Evolutionary conservation across 2,329 filamentous ascomycete genomes (phyloP), one percentile per base, ranked within the genome.

Genomic region (Pseudonectria buxi): DNA sequence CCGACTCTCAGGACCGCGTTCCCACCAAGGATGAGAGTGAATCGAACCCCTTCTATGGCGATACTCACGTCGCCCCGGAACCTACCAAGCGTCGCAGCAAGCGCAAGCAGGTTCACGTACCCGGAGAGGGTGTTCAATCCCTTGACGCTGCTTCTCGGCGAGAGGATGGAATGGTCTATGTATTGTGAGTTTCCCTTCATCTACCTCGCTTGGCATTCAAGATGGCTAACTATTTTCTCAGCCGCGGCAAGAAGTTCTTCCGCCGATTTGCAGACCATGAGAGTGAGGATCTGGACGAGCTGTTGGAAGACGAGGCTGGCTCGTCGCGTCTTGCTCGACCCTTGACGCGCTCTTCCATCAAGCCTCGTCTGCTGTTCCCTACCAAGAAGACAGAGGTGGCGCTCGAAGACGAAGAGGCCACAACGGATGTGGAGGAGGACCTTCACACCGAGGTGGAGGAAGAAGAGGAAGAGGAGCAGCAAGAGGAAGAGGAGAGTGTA

Each of bases 191-290:
- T 46, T 29, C 16, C 6, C 7, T 35, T 22, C 14, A 6, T 3
- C 24, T 37, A 13, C 24, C 24, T 26, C 25, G 24, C 26, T 35
- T 29, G 37, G 30, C 28, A 16, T 2, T 11, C 30, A 39, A 15
- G n/a, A 30, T 41, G 39, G 37, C 52, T 59, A 57, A 59, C 43
- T 32, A 33, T 39, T 32, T 31, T 33, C 35, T 14, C 42, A 88
- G 83, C 68, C 86, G 86, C 50, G 86, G 86, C 56, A 86, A 83
- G 68, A 86, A 78, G 56, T 69, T 86, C 37, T 87, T 86, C 64
- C 78, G 80, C 58, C 83, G 80, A 53, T 86, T 82, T 47, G 59
- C 65, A 7, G 63, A 67, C 22, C 57, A 64, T 30, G 62, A 62
- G 15, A 56, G 30, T 14, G 48, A 52, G 7, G 28, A 32, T 15